Evolutionary conservation across 1,284 basidiomycete genomes (phyloP), one percentile per base, ranked within the genome.

Genomic region (Microbotryum violaceum): DNA sequence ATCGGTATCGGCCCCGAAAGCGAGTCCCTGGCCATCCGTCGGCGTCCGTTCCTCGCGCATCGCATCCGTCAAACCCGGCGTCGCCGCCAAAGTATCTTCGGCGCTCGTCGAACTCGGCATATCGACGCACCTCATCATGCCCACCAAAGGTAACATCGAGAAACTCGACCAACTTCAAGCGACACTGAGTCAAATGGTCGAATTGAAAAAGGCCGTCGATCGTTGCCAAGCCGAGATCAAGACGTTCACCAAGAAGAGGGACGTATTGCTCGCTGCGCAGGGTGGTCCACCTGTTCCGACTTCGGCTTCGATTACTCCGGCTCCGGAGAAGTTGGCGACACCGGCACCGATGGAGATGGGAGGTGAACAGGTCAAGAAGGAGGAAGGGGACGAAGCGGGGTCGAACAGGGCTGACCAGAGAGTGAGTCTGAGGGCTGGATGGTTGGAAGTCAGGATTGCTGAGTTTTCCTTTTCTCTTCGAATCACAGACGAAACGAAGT

Each of bases 141-240:
- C 92, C 18, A 94, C 92, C 2, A 81, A 83, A 42, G 83, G 85
- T 31, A 94, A 90, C 67, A 79, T 86, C 57, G 79, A 82, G 55
- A 82, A 82, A 65, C 79, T 91, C 44, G 90, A 93, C 65, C 78
- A 79, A 6, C 76, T 96, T 18, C 73, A 93, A 33, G 83, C 85
- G 6, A 83, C 88, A 1, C 83, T 88, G 0, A 80, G 81, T 4
- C 79, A 82, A 20, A 76, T 96, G 68, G 80, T 93, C 18, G 91
- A 97, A 68, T 85, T 85, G 67, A 96, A 94, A 79, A 86, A 88
- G 70, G 79, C 85, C n/a, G 82, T 89, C 25, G 91, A 96, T 74
- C 83, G 86, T 70, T 82, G 87, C 9, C 88, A 92, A 37, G 85
- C 87, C 72, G 92, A 97, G 70, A 83, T 91, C 49, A 77, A 83